Evolutionary conservation across 2,329 filamentous ascomycete species (phyloP).

Genomic region (Massarina eburnea): DNA sequence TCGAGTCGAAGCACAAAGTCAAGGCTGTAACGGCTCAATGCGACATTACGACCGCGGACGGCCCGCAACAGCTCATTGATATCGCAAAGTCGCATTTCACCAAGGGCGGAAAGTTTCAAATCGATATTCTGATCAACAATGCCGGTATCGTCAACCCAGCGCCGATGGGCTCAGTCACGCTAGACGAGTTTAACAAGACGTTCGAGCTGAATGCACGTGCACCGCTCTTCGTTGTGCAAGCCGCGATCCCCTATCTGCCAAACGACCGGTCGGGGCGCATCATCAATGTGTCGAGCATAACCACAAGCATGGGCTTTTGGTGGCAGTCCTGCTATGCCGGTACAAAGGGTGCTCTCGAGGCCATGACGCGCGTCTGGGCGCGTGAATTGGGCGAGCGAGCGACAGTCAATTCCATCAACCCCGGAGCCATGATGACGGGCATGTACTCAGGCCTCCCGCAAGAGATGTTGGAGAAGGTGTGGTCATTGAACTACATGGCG

Average conservation of each 20-base stretch:
- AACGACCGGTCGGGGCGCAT: conserved; percentile 64
- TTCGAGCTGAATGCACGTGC: conserved; percentile 59
- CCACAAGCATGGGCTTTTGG: conserved; percentile 55
- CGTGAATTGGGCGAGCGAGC: conserved; percentile 59
- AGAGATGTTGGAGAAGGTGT: conserved; percentile 60
- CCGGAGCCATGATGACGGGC: conserved; percentile 56
- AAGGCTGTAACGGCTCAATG: conserved; percentile 66
- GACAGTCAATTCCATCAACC: conserved; percentile 65
- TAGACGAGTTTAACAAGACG: conserved; percentile 61
- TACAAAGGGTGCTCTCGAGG: conserved; percentile 64
- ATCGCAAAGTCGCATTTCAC: conserved; percentile 58
- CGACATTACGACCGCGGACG: conserved; percentile 63
- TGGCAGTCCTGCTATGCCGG: conserved; percentile 62
- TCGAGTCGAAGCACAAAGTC: conserved; percentile 59
- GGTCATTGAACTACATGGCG: conserved; percentile 59
- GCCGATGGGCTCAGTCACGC: conserved; percentile 42
- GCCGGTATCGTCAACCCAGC: conserved; percentile 68
- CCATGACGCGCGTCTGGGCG: conserved; percentile 66
- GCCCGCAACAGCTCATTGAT: conserved; percentile 59
- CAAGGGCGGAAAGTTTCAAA: conserved; percentile 56
- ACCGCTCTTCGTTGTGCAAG: conserved; percentile 68
- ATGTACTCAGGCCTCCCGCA: conserved; percentile 62
- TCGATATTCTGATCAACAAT: conserved; percentile 84
- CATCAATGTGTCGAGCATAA: conserved; percentile 61
- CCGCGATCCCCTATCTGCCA: conserved; percentile 66